Percentiles rank a stretch among this genome's conserved stretches.
These are phyloP conservation scores for Claviceps capensis DNA, from an alignment of 2,329 filamentous ascomycete species.

Conservation along the genomic window DNA sequence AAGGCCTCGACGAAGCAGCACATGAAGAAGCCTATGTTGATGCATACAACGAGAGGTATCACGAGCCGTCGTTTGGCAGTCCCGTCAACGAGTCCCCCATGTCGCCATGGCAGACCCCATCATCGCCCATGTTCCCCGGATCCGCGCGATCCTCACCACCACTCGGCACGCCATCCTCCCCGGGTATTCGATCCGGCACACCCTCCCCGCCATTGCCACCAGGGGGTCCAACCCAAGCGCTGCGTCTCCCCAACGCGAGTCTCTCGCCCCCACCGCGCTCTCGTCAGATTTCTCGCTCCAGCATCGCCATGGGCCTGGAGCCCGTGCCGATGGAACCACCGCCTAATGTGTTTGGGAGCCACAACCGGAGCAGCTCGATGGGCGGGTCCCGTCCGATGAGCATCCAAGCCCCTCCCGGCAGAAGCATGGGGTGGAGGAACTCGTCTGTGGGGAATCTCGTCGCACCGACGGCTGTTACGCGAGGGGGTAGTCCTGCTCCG, in stretches of 20 bases:
- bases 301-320: constrained; percentile 30
- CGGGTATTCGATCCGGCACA: constrained; percentile 11
- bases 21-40: background rate
- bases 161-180: constrained; percentile 7
- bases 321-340: constrained; percentile 26
- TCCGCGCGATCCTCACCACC: constrained; percentile 10
- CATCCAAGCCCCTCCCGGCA: constrained; percentile 9
- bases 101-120: constrained; percentile 26
- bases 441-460: constrained; percentile 23
- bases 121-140: constrained; percentile 21
- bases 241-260: constrained; percentile 26
- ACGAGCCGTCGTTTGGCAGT: constrained; percentile 6
- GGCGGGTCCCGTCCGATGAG: constrained; percentile 15
- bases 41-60: background rate
- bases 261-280: constrained; percentile 22
- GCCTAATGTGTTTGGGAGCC: constrained; percentile 14
- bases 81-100: constrained; percentile 21
- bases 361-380: constrained; percentile 23
- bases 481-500: constrained; percentile 7
- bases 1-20: constrained; percentile 20
- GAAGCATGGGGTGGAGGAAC: constrained; percentile 19
- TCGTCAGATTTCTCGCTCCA: constrained; percentile 25
- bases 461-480: constrained; percentile 9
- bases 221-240: constrained; percentile 12
- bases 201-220: constrained; percentile 17